Evolutionary conservation across 768 basidiomycete species (phyloP).

Genomic region (Lactifluus pinguis): DNA sequence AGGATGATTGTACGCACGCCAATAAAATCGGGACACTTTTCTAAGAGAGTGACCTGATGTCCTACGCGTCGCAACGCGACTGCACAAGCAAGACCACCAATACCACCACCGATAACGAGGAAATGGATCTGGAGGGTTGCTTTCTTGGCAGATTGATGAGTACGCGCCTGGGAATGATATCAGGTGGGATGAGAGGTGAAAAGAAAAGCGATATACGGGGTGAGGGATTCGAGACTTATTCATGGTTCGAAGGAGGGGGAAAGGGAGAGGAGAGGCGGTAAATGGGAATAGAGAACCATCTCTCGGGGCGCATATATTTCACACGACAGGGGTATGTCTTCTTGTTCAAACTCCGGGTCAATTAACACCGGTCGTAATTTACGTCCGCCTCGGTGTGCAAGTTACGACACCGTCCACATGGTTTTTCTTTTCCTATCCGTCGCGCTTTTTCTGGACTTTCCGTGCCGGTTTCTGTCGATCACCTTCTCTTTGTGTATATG

Average conservation of each 20-base stretch:
- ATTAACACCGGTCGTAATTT: too few species aligned
- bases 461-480: too few species aligned
- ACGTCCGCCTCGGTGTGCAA: too few species aligned
- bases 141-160: constrained; percentile 12
- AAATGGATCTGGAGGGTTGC: constrained; percentile 24
- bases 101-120: constrained; percentile 28
- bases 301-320: background rate
- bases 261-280: background rate
- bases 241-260: background rate
- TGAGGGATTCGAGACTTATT: constrained; percentile 1
- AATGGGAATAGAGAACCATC: background rate
- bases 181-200: too few species aligned
- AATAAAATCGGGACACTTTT: constrained; percentile 23
- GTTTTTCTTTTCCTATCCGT: too few species aligned
- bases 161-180: background rate
- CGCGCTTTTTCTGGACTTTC: too few species aligned
- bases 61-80: constrained; percentile 29
- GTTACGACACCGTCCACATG: too few species aligned
- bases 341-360: too few species aligned
- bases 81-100: constrained; percentile 30
- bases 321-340: too few species aligned
- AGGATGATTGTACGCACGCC: constrained; percentile 19
- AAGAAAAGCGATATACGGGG: background rate
- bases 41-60: constrained; percentile 30
- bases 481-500: too few species aligned